phyloP scores from a whole-genome alignment of 1,284 basidiomycete species.

The Sporisorium exsertum region DNA sequence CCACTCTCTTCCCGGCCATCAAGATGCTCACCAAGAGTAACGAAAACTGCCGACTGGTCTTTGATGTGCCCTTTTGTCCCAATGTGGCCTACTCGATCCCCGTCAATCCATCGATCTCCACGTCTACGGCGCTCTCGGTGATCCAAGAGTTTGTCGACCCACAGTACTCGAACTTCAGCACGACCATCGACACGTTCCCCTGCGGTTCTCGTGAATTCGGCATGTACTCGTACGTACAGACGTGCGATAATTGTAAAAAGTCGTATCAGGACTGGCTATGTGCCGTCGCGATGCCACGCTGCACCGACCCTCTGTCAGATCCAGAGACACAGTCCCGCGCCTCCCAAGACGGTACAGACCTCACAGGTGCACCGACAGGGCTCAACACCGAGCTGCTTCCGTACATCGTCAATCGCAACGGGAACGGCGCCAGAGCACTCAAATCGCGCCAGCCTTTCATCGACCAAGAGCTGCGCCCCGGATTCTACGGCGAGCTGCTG shows the following conservation, averaged over 20 bases:
- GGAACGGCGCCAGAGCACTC: slow-evolving; percentile 20
- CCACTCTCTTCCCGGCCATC: slow-evolving; percentile 57
- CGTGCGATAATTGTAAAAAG: slow-evolving; percentile 68
- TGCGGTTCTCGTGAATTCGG: slow-evolving; percentile 68
- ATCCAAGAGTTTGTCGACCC: slow-evolving; percentile 65
- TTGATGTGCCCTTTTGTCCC: slow-evolving; percentile 70
- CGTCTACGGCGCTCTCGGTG: slow-evolving; percentile 56
- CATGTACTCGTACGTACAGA: slow-evolving; percentile 69
- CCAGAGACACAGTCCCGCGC: slow-evolving; percentile 51
- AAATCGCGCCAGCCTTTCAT: slow-evolving; percentile 60
- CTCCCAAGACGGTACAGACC: slow-evolving; percentile 48
- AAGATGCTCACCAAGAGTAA: slow-evolving; percentile 68
- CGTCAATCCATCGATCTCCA: slow-evolving; percentile 60
- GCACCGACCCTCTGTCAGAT: slow-evolving; percentile 64
- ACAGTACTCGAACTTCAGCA: slow-evolving; percentile 68
- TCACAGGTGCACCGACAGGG: slow-evolving; percentile 57
- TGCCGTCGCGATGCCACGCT: slow-evolving; percentile 70
- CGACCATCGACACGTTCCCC: slow-evolving; percentile 70
- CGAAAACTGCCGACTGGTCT: slow-evolving; percentile 68
- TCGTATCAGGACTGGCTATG: slow-evolving; percentile 70
- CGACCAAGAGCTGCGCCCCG: slow-evolving; percentile 52
- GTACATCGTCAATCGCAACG: slow-evolving; percentile 65
- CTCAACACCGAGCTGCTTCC: slow-evolving; percentile 58
- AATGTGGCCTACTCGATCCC: slow-evolving; percentile 71
- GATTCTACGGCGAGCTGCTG: slow-evolving; percentile 64